Evolutionary conservation across 495 filamentous ascomycete genomes (phyloP).

Genomic region (Podospora anserina): DNA sequence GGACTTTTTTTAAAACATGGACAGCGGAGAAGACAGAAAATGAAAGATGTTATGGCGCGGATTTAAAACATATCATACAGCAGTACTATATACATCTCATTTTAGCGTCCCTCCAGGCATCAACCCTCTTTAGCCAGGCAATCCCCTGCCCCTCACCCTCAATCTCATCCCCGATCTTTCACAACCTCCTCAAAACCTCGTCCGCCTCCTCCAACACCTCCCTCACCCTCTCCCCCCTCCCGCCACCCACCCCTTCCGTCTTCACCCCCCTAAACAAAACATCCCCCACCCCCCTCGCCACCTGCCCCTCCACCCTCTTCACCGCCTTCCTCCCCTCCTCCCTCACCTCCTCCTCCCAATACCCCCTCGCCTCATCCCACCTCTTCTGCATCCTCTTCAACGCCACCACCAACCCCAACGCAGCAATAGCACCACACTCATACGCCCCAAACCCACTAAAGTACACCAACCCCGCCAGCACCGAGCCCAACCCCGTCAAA

Average conservation of each 20-base stretch:
- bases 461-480: constrained; percentile 66
- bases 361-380: constrained; percentile 68
- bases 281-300: constrained; percentile 37
- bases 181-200: constrained; percentile 19
- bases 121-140: neutral
- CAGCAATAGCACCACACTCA: constrained; percentile 75
- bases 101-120: too few species aligned
- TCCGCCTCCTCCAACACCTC: constrained; percentile 38
- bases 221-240: constrained; percentile 50
- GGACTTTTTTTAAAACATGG: neutral
- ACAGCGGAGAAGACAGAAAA: neutral
- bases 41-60: neutral
- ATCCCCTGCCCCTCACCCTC: too few species aligned
- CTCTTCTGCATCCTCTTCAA: constrained; percentile 69
- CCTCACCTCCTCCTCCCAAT: constrained; percentile 73
- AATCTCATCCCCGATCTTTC: neutral
- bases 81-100: too few species aligned
- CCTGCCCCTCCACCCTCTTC: neutral
- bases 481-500: constrained; percentile 58
- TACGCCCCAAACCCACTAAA: constrained; percentile 60
- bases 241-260: constrained; percentile 34
- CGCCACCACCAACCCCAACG: constrained; percentile 71
- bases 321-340: constrained; percentile 77
- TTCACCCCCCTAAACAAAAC: constrained; percentile 7
- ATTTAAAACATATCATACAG: too few species aligned